These are phyloP conservation scores for Mortierella sp. DNA, from an alignment of 371 early-diverging fungal species.

Conservation along the genomic window DNA sequence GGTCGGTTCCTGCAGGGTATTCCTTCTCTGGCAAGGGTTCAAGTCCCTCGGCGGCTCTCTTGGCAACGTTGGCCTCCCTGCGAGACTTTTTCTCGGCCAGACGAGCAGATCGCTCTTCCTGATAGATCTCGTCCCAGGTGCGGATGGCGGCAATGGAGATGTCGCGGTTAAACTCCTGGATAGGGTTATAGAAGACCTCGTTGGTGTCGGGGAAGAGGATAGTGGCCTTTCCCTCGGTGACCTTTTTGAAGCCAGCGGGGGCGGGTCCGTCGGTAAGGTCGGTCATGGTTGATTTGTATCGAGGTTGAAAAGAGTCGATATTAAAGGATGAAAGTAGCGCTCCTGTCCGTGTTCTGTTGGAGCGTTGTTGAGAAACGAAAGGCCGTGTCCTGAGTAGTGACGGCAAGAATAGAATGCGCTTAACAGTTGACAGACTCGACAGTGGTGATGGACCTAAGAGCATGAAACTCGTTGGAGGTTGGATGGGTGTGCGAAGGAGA, in stretches of 20 bases:
- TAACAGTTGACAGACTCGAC: neutral
- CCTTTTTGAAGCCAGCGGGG: conserved; percentile 61
- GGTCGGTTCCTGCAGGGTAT: conserved; percentile 24
- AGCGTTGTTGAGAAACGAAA: neutral
- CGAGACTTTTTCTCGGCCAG: conserved; percentile 61
- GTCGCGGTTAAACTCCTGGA: conserved; percentile 77
- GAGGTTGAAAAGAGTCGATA: neutral
- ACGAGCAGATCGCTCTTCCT: conserved; percentile 65
- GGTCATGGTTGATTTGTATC: conserved; percentile 22
- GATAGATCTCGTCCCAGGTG: conserved; percentile 84
- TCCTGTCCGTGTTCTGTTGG: neutral
- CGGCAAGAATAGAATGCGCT: conserved; percentile 7
- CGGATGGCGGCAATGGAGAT: conserved; percentile 91
- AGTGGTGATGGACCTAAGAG: conserved; percentile 9
- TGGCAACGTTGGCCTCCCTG: conserved; percentile 38
- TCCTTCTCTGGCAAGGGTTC: conserved; percentile 45
- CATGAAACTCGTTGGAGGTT: conserved; percentile 5
- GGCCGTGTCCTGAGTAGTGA: neutral
- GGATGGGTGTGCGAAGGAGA: neutral
- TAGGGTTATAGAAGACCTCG: conserved; percentile 99
- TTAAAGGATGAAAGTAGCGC: neutral
- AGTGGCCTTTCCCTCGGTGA: conserved; percentile 89
- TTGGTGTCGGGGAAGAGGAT: conserved; percentile 91
- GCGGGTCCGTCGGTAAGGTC: conserved; percentile 34
- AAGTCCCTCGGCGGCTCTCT: conserved; percentile 55